phyloP scores from a whole-genome alignment of 2,329 filamentous ascomycete species.

The Lecanosticta acicola region DNA sequence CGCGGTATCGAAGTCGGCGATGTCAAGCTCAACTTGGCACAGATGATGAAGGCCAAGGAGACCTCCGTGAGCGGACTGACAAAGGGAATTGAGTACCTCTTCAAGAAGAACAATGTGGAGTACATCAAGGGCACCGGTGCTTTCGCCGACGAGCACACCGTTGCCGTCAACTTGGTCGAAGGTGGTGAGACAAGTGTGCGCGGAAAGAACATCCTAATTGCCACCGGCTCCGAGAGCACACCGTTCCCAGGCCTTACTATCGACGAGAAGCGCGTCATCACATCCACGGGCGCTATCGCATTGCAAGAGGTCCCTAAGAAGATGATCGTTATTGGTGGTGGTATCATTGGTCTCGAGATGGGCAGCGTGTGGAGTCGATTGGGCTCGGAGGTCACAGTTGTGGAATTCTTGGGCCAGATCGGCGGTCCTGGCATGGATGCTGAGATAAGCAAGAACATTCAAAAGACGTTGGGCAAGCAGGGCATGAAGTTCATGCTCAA shows the following conservation, averaged over 20 bases:
- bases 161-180: conserved; percentile 84
- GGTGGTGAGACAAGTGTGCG: conserved; percentile 82
- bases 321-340: conserved; percentile 94
- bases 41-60: conserved; percentile 99
- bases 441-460: conserved; percentile 83
- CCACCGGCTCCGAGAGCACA: conserved; percentile 89
- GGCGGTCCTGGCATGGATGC: conserved; percentile 96
- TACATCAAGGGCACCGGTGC: conserved; percentile 79
- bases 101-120: conserved; percentile 99
- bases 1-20: conserved; percentile 96
- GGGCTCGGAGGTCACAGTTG: conserved; percentile 89
- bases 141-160: conserved; percentile 61
- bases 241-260: conserved; percentile 94
- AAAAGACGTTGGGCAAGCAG: conserved; percentile 94
- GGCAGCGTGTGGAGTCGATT: conserved; percentile 93
- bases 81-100: conserved; percentile 94
- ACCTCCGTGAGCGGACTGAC: conserved; percentile 81
- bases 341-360: conserved; percentile 99
- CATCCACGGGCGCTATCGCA: conserved; percentile 88
- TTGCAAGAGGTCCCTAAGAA: conserved; percentile 89
- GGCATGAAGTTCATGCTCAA: conserved; percentile 97
- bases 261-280: conserved; percentile 95
- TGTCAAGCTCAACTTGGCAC: conserved; percentile 88
- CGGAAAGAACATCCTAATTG: conserved; percentile 97
- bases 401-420: conserved; percentile 94